phyloP scores from a whole-genome alignment of 768 basidiomycete species.

The Lyophyllum atratum region DNA sequence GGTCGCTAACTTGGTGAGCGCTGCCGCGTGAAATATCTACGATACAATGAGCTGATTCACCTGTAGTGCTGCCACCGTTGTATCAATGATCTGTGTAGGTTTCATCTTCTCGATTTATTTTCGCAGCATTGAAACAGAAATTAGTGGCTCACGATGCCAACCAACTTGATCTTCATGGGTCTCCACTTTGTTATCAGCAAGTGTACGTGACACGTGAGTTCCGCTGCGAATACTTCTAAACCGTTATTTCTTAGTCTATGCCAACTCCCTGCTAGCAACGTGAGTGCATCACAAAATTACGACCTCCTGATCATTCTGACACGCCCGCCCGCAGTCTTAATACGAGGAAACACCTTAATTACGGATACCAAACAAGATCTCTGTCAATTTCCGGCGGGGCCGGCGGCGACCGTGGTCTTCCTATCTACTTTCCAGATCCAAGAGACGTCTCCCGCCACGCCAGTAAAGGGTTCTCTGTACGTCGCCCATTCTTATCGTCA shows the following conservation, averaged over 20 bases:
- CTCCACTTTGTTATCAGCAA: conserved; percentile 57
- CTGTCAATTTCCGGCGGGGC: not conserved
- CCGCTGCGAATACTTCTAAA: not conserved
- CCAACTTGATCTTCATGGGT: conserved; percentile 54
- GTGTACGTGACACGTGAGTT: conserved; percentile 27
- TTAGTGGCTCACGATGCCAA: conserved; percentile 49
- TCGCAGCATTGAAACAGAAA: not conserved
- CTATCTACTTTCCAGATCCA: not conserved
- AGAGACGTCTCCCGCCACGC: not conserved
- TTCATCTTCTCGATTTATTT: not conserved
- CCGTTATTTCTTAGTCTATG: conserved; percentile 37
- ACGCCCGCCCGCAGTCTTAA: not conserved
- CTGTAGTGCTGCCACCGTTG: conserved; percentile 40
- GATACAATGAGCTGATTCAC: not conserved
- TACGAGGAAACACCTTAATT: not conserved
- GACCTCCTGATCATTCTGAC: not conserved
- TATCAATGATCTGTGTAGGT: conserved; percentile 50
- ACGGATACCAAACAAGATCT: not conserved
- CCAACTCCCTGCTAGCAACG: conserved; percentile 54
- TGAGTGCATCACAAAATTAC: conserved; percentile 18
- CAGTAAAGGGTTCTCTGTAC: not conserved
- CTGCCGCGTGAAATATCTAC: not conserved
- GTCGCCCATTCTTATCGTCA: not conserved
- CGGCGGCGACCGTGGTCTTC: not conserved
- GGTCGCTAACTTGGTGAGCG: conserved; percentile 47